phyloP scores from a whole-genome alignment of 371 early-diverging fungal species.

The Phascolomyces articulosus region DNA sequence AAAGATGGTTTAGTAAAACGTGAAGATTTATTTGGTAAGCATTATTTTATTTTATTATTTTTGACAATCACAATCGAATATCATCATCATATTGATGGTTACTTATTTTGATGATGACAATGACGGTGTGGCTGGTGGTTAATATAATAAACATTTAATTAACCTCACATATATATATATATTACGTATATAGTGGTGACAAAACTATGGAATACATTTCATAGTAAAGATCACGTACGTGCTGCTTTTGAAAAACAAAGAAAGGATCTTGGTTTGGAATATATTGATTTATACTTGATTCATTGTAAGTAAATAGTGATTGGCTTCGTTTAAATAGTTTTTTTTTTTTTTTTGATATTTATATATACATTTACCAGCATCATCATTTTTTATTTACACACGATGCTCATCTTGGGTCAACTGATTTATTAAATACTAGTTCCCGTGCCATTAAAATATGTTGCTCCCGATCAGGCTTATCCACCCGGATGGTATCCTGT shows the following conservation, averaged over 20 bases:
- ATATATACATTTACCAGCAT: too few relatives aligned
- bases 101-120: too few relatives aligned
- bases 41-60: too few relatives aligned
- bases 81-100: too few relatives aligned
- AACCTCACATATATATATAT: too few relatives aligned
- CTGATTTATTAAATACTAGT: conserved; percentile 18
- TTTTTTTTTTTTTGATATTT: not conserved
- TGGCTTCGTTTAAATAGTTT: too few relatives aligned
- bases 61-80: too few relatives aligned
- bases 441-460: conserved; percentile 42
- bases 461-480: conserved; percentile 28
- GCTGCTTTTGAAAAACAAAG: conserved; percentile 53
- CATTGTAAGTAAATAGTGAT: conserved; percentile 54
- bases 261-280: conserved; percentile 59
- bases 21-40: conserved; percentile 38
- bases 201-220: conserved; percentile 71
- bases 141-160: too few relatives aligned
- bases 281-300: conserved; percentile 73
- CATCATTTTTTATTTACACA: too few relatives aligned
- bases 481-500: conserved; percentile 44
- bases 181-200: conserved; percentile 57
- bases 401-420: too few relatives aligned
- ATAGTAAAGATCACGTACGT: conserved; percentile 45
- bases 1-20: conserved; percentile 59
- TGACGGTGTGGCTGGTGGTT: not conserved